Evolutionary conservation across 495 filamentous ascomycete genomes (phyloP).

Genomic region (Glonium stellatum): DNA sequence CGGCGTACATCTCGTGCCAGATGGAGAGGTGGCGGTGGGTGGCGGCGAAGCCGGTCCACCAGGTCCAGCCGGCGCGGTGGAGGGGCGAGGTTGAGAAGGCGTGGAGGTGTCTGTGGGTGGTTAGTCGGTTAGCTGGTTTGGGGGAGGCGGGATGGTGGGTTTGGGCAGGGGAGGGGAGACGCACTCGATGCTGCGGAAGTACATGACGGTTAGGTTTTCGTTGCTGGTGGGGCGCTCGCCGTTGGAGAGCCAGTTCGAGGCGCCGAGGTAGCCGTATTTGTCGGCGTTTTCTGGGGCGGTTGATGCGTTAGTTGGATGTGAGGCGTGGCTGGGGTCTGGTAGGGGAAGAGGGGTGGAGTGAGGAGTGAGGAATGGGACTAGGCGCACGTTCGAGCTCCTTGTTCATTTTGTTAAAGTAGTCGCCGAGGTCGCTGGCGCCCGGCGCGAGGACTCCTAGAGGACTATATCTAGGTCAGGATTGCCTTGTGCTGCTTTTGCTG

Average conservation of each 20-base stretch:
- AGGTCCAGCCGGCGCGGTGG: conserved; percentile 44
- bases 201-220: conserved; percentile 40
- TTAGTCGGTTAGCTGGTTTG: too few relatives aligned
- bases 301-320: too few relatives aligned
- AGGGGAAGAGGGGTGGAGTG: too few relatives aligned
- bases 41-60: conserved; percentile 36
- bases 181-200: conserved; percentile 42
- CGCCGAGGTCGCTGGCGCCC: conserved; percentile 10
- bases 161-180: background rate
- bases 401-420: conserved; percentile 17
- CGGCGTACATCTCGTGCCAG: conserved; percentile 45
- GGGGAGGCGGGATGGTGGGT: background rate
- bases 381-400: conserved; percentile 1
- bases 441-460: conserved; percentile 22
- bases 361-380: too few relatives aligned
- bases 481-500: too few relatives aligned
- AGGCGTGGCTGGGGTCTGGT: too few relatives aligned
- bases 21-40: conserved; percentile 42
- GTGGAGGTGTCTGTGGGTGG: conserved; percentile 34
- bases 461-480: background rate
- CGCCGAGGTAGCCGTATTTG: conserved; percentile 25
- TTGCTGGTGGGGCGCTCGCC: conserved; percentile 29
- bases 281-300: conserved; percentile 12
- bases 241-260: conserved; percentile 12
- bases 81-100: conserved; percentile 42